phyloP scores from a whole-genome alignment of 164 flowering plant genomes.

The Stephania japonica region DNA sequence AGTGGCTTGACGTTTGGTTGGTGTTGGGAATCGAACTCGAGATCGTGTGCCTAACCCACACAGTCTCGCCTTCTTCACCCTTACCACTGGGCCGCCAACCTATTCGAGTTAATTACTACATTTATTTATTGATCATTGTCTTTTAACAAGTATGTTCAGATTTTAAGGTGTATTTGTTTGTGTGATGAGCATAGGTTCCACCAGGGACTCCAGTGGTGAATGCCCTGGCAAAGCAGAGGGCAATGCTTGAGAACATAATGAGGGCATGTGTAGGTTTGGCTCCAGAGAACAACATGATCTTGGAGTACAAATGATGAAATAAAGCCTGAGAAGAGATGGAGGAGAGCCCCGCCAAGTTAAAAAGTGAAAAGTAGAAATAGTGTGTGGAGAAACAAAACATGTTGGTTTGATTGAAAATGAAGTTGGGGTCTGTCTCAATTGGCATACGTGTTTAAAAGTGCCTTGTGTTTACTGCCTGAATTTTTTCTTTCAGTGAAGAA shows the following conservation, averaged over 20 bases:
- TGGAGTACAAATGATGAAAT: constrained; percentile 32
- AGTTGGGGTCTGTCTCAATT: no score
- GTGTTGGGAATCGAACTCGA: no score
- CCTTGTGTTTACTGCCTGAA: no score
- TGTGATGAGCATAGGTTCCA: constrained; percentile 55
- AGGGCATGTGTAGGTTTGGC: constrained; percentile 98
- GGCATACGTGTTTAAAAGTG: no score
- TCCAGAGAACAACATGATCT: constrained; percentile 84
- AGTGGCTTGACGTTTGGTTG: no score
- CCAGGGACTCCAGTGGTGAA: constrained; percentile 99
- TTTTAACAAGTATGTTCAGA: background rate
- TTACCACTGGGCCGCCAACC: no score
- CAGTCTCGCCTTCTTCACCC: no score
- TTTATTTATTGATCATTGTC: background rate
- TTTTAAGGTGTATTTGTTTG: background rate
- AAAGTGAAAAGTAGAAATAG: background rate
- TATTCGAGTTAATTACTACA: no score
- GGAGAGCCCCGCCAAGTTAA: background rate
- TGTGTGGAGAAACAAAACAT: background rate
- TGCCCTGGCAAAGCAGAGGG: constrained; percentile 92
- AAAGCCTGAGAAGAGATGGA: background rate
- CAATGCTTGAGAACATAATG: constrained; percentile 98
- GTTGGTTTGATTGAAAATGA: no score
- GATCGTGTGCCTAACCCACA: no score
- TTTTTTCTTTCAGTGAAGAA: no score